phyloP scores from a whole-genome alignment of 2,329 filamentous ascomycete species.

The Colletotrichum noveboracense region DNA sequence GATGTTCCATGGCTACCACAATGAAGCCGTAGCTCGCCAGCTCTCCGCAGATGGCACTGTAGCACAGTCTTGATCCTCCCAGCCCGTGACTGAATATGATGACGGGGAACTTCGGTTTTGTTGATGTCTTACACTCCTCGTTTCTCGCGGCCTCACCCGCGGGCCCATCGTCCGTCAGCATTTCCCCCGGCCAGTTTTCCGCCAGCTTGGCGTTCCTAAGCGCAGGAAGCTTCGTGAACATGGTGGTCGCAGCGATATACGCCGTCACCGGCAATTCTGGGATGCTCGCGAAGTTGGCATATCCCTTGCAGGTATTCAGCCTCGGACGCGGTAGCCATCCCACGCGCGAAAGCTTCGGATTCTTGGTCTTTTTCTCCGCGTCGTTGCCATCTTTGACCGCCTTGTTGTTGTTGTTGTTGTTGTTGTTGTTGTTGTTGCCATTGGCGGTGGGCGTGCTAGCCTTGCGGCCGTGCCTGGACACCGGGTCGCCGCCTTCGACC shows the following conservation, averaged over 20 bases:
- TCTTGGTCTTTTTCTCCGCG: neutral
- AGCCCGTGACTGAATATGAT: constrained; percentile 72
- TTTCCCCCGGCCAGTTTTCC: constrained; percentile 53
- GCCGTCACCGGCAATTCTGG: constrained; percentile 52
- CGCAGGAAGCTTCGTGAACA: constrained; percentile 70
- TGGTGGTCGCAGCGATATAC: constrained; percentile 60
- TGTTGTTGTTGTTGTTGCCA: neutral
- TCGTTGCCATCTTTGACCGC: neutral
- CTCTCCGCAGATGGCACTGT: constrained; percentile 68
- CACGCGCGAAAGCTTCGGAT: constrained; percentile 50
- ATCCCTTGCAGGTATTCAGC: constrained; percentile 60
- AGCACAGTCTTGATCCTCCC: constrained; percentile 67
- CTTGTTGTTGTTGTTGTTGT: neutral
- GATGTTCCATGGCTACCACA: constrained; percentile 68
- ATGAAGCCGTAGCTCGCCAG: constrained; percentile 71
- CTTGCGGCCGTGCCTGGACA: neutral
- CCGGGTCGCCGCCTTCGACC: constrained; percentile 29
- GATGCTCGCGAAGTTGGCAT: constrained; percentile 65
- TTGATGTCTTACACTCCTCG: constrained; percentile 23
- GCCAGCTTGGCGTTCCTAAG: constrained; percentile 66
- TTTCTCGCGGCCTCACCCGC: constrained; percentile 36
- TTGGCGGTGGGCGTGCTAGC: neutral
- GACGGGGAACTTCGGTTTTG: constrained; percentile 60
- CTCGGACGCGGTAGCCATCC: constrained; percentile 68
- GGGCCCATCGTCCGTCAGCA: constrained; percentile 37